Base-by-base conservation (phyloP, 352 stramenopile species). In the Pilasporangium apinafurcum region DNA sequence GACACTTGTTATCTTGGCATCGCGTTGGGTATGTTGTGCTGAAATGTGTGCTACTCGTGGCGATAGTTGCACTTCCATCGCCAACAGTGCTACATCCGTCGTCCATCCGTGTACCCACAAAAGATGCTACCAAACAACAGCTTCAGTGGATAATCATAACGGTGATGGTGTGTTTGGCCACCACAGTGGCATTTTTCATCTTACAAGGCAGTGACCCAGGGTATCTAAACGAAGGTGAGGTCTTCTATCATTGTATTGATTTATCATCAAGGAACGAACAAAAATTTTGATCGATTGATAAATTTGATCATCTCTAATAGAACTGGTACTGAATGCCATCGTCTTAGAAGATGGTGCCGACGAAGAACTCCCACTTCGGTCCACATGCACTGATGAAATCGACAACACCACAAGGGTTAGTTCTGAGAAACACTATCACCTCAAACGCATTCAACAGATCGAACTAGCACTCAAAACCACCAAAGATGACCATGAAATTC, bases 141-240 rank as follows among this genome's bases (percentile, higher is more conserved):
- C 9, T 38, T 13, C 8, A 18, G 17, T 24, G 17, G 26, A 14
- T 44, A 27, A 28, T 47, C 5, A 26, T 37, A 21, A 34, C 57
- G 31, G 1, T 62, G 13, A 14, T 10, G 1, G 33, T 36, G 16
- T 37, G 35, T 36, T 26, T 36, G 13, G 28, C 41, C 27, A 40
- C 50, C 16, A 50, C 48, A 1, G 12, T 37, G 3, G 34, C 40
- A 3, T 70, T 67, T 39, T 55, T 57, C 13, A 30, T 37, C 6
- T 27, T 78, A 1, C 64, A 80, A 35, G 47, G 54, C 7, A 76
- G 68, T 30, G 58, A 80, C 31, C 68, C 63, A 9, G 68, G 58
- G 1, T 72, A 61, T 29, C 44, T 76, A 31, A 52, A 29, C n/a
- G 53, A 78, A 59, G 59, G 56, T 68, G 39, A 16, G 29, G 13